Evolutionary conservation across 768 basidiomycete genomes (phyloP), one percentile per base, ranked within the genome.

Genomic region (Termitomyces sp.): DNA sequence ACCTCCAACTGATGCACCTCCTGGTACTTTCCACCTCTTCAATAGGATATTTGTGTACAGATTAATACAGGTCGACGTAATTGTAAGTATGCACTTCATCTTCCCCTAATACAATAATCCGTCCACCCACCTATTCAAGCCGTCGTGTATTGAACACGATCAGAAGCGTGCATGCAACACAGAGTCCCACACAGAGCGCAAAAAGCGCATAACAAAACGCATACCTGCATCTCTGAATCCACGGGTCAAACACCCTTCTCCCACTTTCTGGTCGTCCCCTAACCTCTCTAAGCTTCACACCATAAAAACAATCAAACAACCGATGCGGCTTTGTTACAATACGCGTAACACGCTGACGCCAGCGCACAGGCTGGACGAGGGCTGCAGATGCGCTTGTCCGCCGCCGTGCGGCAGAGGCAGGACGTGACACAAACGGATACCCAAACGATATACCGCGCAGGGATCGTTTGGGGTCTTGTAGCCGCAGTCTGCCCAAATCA

Each of bases 351-450:
- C 62, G 55, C 58, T 56, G 49, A 39, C 56, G 44, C 66, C 69
- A 58, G 54, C 68, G 60, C 13, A 66, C 67, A 13, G 60, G 28
- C 13, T 49, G 50, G 20, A 34, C 41, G 41, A 45, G 31, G 3
- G 20, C 29, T 26, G 13, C 31, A 12, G 37, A 42, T 18, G 13
- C 8, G 34, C 28, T 42, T 9, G 36, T 62, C 65, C 68, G 70
- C 60, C 68, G 70, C 60, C 65, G 66, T 69, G 61, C n/a, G n/a
- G n/a, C 64, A 62, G 42, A 51, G 12, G 71, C 70, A 3, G 82
- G 79, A 10, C 83, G 78, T 3, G 83, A 75, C 37, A 86, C 73
- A 60, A 86, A 85, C 15, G 86, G 86, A 58, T 86, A 84, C 15
- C 84, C 81, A 59, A 78, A 79, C 16, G 75, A 78, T 42, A 80